Percentiles rank a stretch among this genome's conserved stretches.
Conservation (phyloP, 257 asterid genomes). For the Buddleja alternifolia region DNA sequence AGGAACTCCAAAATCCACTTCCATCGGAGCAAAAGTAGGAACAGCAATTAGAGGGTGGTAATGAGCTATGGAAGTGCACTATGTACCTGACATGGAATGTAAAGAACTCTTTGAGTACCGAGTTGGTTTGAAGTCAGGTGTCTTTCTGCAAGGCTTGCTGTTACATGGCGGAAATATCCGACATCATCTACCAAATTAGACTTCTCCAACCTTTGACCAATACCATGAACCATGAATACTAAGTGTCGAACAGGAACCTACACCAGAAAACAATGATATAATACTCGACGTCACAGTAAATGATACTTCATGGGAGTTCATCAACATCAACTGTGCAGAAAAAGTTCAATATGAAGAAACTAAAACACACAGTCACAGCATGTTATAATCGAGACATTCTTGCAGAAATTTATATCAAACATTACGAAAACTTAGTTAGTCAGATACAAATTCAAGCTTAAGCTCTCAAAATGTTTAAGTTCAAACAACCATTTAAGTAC, state of each 20-base stretch:
- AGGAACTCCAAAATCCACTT: not conserved
- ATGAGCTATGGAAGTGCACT: conserved; percentile 12
- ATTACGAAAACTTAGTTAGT: not conserved
- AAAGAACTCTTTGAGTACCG: conserved; percentile 85
- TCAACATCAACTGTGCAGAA: conserved; percentile 10
- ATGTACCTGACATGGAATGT: conserved; percentile 91
- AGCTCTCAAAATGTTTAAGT: not conserved
- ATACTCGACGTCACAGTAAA: not conserved
- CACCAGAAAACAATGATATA: conserved; percentile 31
- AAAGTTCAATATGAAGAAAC: conserved; percentile 6
- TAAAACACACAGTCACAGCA: conserved; percentile 7
- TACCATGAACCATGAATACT: conserved; percentile 97
- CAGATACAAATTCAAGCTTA: not conserved
- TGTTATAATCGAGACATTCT: conserved; percentile 10
- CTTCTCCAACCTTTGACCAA: conserved; percentile 97
- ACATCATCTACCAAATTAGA: conserved; percentile 98
- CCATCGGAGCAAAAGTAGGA: conserved; percentile 2
- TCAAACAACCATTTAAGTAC: not conserved
- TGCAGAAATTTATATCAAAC: conserved; percentile 9
- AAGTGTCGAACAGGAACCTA: conserved; percentile 97
- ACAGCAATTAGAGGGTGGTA: conserved; percentile 7
- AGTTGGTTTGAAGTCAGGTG: conserved; percentile 90
- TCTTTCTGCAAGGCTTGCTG: conserved; percentile 76
- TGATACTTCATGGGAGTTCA: conserved; percentile 16
- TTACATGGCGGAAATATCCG: conserved; percentile 72